Percentiles rank a stretch among this genome's conserved stretches.
These are phyloP conservation scores for Dactylellina parvicollis DNA, from an alignment of 2,329 filamentous ascomycete genomes.

Conservation along the genomic window DNA sequence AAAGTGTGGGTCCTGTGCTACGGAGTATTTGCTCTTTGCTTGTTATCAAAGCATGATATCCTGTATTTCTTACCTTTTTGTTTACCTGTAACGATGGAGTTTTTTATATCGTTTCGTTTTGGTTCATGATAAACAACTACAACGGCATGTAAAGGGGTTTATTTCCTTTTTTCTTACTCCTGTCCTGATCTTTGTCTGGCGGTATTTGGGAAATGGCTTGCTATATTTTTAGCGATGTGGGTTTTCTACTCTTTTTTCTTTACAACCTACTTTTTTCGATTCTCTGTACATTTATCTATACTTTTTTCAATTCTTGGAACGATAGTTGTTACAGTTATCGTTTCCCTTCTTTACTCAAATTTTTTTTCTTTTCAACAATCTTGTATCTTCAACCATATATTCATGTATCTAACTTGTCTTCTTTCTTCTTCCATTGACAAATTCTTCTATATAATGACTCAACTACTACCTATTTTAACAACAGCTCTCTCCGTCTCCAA, in stretches of 20 bases:
- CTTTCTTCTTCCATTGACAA: constrained; percentile 1
- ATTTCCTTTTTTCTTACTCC: neutral
- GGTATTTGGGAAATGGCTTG: constrained; percentile 11
- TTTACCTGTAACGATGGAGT: constrained; percentile 51
- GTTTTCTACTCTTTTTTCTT: constrained; percentile 20
- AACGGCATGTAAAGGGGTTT: constrained; percentile 41
- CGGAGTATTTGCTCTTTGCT: constrained; percentile 50
- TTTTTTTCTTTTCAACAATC: neutral
- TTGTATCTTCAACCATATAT: constrained; percentile 35
- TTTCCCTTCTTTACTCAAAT: neutral
- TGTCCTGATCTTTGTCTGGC: constrained; percentile 14
- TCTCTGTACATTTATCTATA: constrained; percentile 28
- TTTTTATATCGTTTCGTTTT: constrained; percentile 24
- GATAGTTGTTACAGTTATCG: constrained; percentile 5
- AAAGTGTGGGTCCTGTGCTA: constrained; percentile 29
- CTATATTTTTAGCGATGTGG: constrained; percentile 28
- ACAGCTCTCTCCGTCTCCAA: constrained; percentile 20
- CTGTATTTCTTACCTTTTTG: constrained; percentile 32
- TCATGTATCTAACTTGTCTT: constrained; percentile 48
- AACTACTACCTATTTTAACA: constrained; percentile 14
- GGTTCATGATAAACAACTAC: constrained; percentile 15
- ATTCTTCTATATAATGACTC: constrained; percentile 20
- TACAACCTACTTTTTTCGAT: constrained; percentile 6
- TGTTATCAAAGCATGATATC: constrained; percentile 49
- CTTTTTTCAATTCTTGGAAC: constrained; percentile 16